phyloP scores from a whole-genome alignment of 805 yeast species.

The Wickerhamomyces canadensis region DNA sequence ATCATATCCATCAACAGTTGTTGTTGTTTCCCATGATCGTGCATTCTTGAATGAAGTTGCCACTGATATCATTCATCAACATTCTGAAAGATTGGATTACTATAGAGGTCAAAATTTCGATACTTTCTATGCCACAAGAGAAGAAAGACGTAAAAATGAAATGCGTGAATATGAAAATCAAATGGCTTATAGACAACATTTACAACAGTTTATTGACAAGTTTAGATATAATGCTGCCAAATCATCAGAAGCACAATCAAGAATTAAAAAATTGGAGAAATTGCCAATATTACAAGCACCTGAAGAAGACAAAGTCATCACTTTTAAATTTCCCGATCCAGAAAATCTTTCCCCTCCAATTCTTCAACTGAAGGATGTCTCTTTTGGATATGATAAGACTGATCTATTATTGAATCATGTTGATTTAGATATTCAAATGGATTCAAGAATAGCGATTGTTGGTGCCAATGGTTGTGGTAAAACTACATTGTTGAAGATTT shows the following conservation, averaged over 20 bases:
- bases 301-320: conserved; percentile 79
- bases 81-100: conserved; percentile 93
- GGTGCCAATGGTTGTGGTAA: conserved; percentile 99
- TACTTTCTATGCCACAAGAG: conserved; percentile 86
- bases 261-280: conserved; percentile 94
- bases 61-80: conserved; percentile 96
- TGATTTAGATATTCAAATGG: conserved; percentile 86
- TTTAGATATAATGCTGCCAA: conserved; percentile 97
- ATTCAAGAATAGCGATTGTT: conserved; percentile 91
- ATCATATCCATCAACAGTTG: conserved; percentile 84
- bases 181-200: conserved; percentile 90
- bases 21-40: conserved; percentile 97
- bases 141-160: conserved; percentile 91
- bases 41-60: conserved; percentile 97
- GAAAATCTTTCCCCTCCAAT: conserved; percentile 92
- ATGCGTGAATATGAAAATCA: conserved; percentile 95
- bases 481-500: conserved; percentile 82
- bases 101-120: conserved; percentile 94
- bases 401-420: conserved; percentile 68
- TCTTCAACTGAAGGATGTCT: conserved; percentile 77
- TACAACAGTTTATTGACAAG: conserved; percentile 93
- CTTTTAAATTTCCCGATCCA: conserved; percentile 93
- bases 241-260: conserved; percentile 95
- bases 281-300: conserved; percentile 91
- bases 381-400: conserved; percentile 73